Evolutionary conservation across 2,329 filamentous ascomycete species (phyloP), one percentile per base, ranked within the genome.

Genomic region (Onygena corvina): DNA sequence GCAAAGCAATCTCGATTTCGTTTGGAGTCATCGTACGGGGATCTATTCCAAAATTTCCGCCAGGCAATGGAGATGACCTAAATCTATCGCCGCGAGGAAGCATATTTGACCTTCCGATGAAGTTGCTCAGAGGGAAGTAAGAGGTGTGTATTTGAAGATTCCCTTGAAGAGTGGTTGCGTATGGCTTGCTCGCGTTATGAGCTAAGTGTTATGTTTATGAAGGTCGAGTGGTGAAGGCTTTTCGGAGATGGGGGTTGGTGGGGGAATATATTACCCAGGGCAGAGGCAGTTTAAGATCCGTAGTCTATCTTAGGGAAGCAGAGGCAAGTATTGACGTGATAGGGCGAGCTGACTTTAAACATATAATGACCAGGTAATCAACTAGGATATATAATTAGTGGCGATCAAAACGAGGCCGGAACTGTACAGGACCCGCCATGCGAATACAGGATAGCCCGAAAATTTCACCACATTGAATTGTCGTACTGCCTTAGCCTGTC

Each of bases 1-100:
- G 48, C 36, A 58, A 50, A n/a, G 55, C 54, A 20, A 53, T 46
- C 12, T 53, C 54, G 27, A 58, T 52, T 40, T 58, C 56, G n/a
- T 46, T 49, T 16, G 53, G 20, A n/a, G 52, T 47, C 38, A 55
- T 51, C n/a, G 29, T 47, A 38, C 53, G 54, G 18, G 51, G 52
- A 34, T 55, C 54, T 44, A 55, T 46, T 18, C 51, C 50, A 33
- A 55, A 48, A 33, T 56, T 46, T 5, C 49, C 52, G 9, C 52
- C 42, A 7, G 56, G 53, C 25, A 50, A 46, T 23, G 42, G n/a
- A n/a, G 50, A 33, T 7, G 54, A 48, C 42, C 52, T 50, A 46
- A 54, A 57, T 35, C 50, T 46, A 30, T 55, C 54, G 12, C 53
- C 52, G 46, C 40, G 48, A 5, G 51, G 52, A 47, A 46, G 25